Evolutionary conservation across 1,139 yeast species (phyloP), one percentile per base, ranked within the genome.

Genomic region (Pneumocystis jirovecii): DNA sequence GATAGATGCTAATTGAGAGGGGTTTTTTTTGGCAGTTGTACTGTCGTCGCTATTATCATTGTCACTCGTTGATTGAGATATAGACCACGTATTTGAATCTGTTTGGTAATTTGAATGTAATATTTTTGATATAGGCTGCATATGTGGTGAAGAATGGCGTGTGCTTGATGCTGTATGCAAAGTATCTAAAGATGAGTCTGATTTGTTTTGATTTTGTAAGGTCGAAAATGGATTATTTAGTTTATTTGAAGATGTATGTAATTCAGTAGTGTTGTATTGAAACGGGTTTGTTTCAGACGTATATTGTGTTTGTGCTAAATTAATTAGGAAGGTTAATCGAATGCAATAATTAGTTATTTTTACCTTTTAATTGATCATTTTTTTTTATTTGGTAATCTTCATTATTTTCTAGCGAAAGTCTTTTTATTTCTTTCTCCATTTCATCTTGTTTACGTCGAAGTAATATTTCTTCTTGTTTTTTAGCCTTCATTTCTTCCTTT

Each of bases 401-500:
- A 8, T 69, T 71, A 15, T 71, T 68, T 25, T 42, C 61, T 34
- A 62, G 59, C 12, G 68, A 50, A 50, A 50, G 57, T 25, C 25
- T 50, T 12, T 50, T 25, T 21, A 50, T 50, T 25, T 25, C 70
- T 60, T 64, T 68, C 45, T 76, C 82, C 67, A 75, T 81, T 67
- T 75, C 80, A 65, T 74, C 77, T 60, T 76, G 77, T 61, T 74
- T 76, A 45, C 75, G 74, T 64, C 74, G 66, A 34, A 71, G 70
- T 72, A 71, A 68, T 68, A 75, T 68, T 71, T 78, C 76, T 68
- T 77, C 69, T 72, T 79, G 70, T 71, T 74, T 69, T 71, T 80
- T 74, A 73, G 83, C 84, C 68, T 83, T 85, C 85, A 85, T 83
- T 75, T 88, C 87, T 68, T 80, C 82, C 71, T 79, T 81, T 67